Conservation (phyloP, 1,139 yeast species). For the Saccharomycopsis hybrid region DNA sequence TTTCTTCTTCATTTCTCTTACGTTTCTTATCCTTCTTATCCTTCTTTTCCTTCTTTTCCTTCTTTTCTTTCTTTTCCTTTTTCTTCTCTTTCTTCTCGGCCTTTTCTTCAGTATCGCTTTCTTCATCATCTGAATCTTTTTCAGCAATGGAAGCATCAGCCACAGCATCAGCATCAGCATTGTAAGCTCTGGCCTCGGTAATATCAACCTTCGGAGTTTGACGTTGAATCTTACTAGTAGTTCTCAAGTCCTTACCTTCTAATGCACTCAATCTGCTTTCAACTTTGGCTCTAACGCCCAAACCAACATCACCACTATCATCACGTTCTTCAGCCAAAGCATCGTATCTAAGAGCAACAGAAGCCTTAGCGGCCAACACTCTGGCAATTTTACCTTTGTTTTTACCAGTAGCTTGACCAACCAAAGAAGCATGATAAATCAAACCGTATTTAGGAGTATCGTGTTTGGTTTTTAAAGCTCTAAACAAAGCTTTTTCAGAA, state of each 20-base stretch:
- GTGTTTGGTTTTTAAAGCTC: conserved; percentile 97
- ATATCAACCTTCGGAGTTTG: conserved; percentile 80
- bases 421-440: conserved; percentile 92
- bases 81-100: conserved; percentile 29
- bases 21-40: conserved; percentile 32
- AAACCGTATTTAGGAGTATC: conserved; percentile 98
- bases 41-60: conserved; percentile 34
- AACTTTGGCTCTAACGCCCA: conserved; percentile 86
- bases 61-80: conserved; percentile 37
- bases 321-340: conserved; percentile 96
- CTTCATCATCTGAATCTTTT: conserved; percentile 43
- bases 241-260: conserved; percentile 90
- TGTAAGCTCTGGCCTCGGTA: conserved; percentile 79
- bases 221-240: conserved; percentile 68
- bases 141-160: conserved; percentile 30
- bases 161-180: conserved; percentile 84
- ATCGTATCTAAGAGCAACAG: conserved; percentile 93
- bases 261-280: conserved; percentile 91
- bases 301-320: conserved; percentile 90
- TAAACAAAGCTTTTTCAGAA: conserved; percentile 97
- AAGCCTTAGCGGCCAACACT: conserved; percentile 97
- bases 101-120: conserved; percentile 42
- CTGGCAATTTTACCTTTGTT: conserved; percentile 99
- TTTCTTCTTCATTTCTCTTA: conserved; percentile 32
- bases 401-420: conserved; percentile 95